These are phyloP conservation scores for Volutella citrinella DNA, from an alignment of 2,329 filamentous ascomycete genomes.

Conservation along the genomic window DNA sequence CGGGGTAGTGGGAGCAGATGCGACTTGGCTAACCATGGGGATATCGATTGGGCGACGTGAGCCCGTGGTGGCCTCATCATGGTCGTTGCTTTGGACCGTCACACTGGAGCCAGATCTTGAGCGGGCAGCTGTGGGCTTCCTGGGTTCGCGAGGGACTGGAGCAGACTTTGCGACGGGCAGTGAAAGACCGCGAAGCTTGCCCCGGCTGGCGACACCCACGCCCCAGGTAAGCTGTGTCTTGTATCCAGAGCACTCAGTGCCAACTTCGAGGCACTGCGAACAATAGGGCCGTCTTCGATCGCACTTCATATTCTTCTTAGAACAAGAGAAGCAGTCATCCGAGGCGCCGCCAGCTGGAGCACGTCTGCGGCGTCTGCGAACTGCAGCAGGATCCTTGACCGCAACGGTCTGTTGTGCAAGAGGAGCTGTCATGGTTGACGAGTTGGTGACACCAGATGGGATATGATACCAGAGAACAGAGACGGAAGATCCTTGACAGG, in stretches of 20 bases:
- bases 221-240: constrained; percentile 97
- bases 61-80: constrained; percentile 32
- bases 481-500: constrained; percentile 4
- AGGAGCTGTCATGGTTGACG: constrained; percentile 46
- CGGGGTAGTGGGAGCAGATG: constrained; percentile 45
- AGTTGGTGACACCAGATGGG: constrained; percentile 4
- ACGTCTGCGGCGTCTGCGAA: constrained; percentile 77
- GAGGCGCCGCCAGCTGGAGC: constrained; percentile 84
- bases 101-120: constrained; percentile 44
- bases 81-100: constrained; percentile 25
- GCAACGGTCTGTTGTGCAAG: constrained; percentile 40
- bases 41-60: constrained; percentile 35
- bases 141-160: constrained; percentile 48
- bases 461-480: not conserved
- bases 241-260: constrained; percentile 92
- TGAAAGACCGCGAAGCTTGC: constrained; percentile 87
- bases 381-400: constrained; percentile 50
- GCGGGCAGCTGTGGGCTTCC: constrained; percentile 44
- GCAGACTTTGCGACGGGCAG: constrained; percentile 64
- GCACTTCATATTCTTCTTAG: constrained; percentile 79
- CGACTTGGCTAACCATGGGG: constrained; percentile 27
- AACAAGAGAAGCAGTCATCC: constrained; percentile 93
- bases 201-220: constrained; percentile 89
- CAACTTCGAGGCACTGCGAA: constrained; percentile 86
- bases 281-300: constrained; percentile 92